A percentile compares a stretch with the other conserved stretches of the same genome.
phyloP scores from a whole-genome alignment of 306 rosid genomes.

The Prunus armeniaca region DNA sequence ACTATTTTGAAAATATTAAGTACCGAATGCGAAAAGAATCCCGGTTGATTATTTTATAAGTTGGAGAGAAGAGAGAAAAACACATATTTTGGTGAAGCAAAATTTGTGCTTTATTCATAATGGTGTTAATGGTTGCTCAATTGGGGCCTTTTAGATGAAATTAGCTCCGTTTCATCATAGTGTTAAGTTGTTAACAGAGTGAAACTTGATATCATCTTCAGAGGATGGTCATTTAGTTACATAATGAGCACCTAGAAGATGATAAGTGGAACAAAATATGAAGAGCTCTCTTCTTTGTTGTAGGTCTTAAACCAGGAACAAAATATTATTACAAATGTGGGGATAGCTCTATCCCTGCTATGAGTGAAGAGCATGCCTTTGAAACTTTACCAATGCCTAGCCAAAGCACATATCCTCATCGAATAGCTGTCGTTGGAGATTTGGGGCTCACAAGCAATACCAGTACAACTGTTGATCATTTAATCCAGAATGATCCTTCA shows the following conservation, averaged over 20 bases:
- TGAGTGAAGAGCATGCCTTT: conserved; percentile 72
- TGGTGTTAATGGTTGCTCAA: background rate
- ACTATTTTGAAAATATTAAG: background rate
- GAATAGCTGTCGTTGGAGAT: conserved; percentile 84
- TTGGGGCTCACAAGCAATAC: conserved; percentile 90
- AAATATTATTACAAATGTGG: conserved; percentile 84
- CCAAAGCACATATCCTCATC: conserved; percentile 49
- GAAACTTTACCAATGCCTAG: conserved; percentile 54
- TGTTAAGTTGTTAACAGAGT: background rate
- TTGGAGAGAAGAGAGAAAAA: background rate
- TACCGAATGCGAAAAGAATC: background rate
- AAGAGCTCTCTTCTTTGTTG: conserved; percentile 30
- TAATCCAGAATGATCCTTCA: conserved; percentile 76
- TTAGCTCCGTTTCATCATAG: background rate
- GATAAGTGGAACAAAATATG: background rate
- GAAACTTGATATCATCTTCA: background rate
- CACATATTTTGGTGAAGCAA: background rate
- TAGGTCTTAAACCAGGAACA: conserved; percentile 74
- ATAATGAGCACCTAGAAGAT: background rate
- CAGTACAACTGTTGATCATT: conserved; percentile 72
- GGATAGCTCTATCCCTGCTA: conserved; percentile 66
- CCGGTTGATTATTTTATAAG: background rate
- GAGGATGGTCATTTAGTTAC: background rate
- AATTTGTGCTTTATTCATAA: background rate
- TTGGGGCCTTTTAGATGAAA: too few species aligned